Evolutionary conservation across 805 yeast species (phyloP).

Genomic region (Candida nonsorbophila): DNA sequence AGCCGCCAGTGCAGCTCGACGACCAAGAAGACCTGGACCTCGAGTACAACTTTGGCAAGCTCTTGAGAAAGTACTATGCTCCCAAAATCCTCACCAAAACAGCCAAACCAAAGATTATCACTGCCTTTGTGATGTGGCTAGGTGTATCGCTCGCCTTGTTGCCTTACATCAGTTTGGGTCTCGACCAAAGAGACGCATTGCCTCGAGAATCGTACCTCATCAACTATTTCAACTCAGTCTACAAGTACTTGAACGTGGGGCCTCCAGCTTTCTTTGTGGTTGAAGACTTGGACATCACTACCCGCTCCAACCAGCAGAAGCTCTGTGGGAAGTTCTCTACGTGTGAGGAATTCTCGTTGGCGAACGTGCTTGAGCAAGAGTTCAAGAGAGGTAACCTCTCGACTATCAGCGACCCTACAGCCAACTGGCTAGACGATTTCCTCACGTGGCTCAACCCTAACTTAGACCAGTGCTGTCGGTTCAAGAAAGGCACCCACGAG

Average conservation of each 20-base stretch:
- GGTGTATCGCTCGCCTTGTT: slow-evolving; percentile 64
- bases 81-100: slow-evolving; percentile 50
- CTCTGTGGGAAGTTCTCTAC: slow-evolving; percentile 86
- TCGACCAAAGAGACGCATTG: slow-evolving; percentile 85
- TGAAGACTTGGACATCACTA: slow-evolving; percentile 60
- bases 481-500: slow-evolving; percentile 48
- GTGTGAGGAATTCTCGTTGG: slow-evolving; percentile 73
- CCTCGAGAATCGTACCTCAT: slow-evolving; percentile 81
- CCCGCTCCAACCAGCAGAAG: slow-evolving; percentile 57
- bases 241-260: slow-evolving; percentile 71
- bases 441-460: slow-evolving; percentile 83
- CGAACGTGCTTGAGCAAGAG: slow-evolving; percentile 82
- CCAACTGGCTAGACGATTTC: slow-evolving; percentile 93
- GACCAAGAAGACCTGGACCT: slow-evolving; percentile 7
- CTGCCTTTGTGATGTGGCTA: slow-evolving; percentile 55
- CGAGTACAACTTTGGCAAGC: slow-evolving; percentile 20
- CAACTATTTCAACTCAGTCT: slow-evolving; percentile 73
- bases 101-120: slow-evolving; percentile 43
- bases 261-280: slow-evolving; percentile 90
- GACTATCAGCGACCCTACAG: slow-evolving; percentile 73
- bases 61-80: slow-evolving; percentile 49
- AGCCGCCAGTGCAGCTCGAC: slow-evolving; percentile 11
- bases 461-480: slow-evolving; percentile 79
- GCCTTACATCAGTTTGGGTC: slow-evolving; percentile 70
- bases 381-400: slow-evolving; percentile 59